phyloP scores from a whole-genome alignment of 2,329 filamentous ascomycete species.

The Cucurbitaria berberidis region DNA sequence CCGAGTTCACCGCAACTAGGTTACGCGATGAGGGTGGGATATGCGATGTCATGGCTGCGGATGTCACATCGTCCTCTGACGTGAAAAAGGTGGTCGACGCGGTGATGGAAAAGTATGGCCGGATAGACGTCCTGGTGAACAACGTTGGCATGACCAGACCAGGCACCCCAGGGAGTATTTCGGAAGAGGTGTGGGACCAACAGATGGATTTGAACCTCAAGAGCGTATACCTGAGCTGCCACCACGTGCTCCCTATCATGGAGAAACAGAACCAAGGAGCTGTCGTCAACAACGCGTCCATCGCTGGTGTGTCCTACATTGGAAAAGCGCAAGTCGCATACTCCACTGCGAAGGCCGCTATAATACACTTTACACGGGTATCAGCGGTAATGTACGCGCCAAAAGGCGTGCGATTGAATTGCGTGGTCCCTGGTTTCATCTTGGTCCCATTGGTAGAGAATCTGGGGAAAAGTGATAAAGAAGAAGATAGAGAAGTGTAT shows the following conservation, averaged over 20 bases:
- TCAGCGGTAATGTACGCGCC: constrained; percentile 59
- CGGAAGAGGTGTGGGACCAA: constrained; percentile 58
- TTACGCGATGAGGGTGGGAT: constrained; percentile 4
- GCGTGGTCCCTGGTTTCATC: constrained; percentile 63
- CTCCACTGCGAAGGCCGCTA: constrained; percentile 58
- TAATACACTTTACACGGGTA: constrained; percentile 58
- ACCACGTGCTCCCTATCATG: constrained; percentile 62
- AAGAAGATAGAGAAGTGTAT: constrained; percentile 10
- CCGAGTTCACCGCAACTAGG: background rate
- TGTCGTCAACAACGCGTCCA: constrained; percentile 57
- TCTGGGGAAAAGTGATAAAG: constrained; percentile 10
- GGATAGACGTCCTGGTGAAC: constrained; percentile 62
- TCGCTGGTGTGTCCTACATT: constrained; percentile 61
- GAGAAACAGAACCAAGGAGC: constrained; percentile 53
- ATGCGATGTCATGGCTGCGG: background rate
- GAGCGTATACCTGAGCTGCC: constrained; percentile 61
- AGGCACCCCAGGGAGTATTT: constrained; percentile 57
- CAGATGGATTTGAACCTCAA: constrained; percentile 64
- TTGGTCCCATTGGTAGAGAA: constrained; percentile 49
- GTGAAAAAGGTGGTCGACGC: constrained; percentile 12
- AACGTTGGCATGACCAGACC: constrained; percentile 61
- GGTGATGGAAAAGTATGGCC: constrained; percentile 46
- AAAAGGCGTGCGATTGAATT: constrained; percentile 59
- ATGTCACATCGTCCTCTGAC: background rate
- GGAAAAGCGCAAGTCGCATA: constrained; percentile 62